Evolutionary conservation across 1,139 yeast genomes (phyloP).

Genomic region (Suhomyces taliae): DNA sequence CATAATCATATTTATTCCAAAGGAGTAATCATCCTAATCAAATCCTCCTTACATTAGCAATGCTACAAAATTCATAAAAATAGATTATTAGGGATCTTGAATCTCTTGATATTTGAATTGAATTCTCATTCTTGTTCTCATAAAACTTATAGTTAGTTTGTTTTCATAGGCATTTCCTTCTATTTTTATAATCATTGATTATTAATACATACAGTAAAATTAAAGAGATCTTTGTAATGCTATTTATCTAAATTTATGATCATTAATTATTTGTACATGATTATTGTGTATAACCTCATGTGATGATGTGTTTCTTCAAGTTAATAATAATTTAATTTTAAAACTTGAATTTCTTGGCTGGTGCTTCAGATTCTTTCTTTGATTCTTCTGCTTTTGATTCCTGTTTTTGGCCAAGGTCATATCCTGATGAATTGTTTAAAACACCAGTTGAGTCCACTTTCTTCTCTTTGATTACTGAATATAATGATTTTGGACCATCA

Average conservation of each 20-base stretch:
- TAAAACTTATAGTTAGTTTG: conserved; percentile 6
- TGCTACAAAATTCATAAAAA: conserved; percentile 6
- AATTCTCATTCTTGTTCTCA: conserved; percentile 7
- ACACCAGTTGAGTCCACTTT: conserved; percentile 16
- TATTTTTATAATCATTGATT: conserved; percentile 9
- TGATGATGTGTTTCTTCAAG: too few species aligned
- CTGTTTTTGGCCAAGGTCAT: conserved; percentile 17
- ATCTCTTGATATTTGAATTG: neutral
- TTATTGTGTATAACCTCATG: too few species aligned
- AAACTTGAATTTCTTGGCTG: neutral
- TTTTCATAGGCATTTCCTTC: conserved; percentile 10
- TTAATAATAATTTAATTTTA: neutral
- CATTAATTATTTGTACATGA: neutral
- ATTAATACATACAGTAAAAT: conserved; percentile 8
- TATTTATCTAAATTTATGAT: too few species aligned
- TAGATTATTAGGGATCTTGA: conserved; percentile 1
- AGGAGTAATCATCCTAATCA: conserved; percentile 3
- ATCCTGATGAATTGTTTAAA: conserved; percentile 19
- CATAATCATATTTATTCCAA: conserved; percentile 11
- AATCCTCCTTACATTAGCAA: conserved; percentile 7
- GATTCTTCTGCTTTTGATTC: conserved; percentile 1
- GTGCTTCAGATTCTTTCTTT: neutral
- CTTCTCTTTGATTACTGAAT: conserved; percentile 32
- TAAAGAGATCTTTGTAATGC: neutral
- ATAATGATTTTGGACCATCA: conserved; percentile 19